Conservation (phyloP, 352 stramenopile genomes). For the Globisporangium nodosum region DNA sequence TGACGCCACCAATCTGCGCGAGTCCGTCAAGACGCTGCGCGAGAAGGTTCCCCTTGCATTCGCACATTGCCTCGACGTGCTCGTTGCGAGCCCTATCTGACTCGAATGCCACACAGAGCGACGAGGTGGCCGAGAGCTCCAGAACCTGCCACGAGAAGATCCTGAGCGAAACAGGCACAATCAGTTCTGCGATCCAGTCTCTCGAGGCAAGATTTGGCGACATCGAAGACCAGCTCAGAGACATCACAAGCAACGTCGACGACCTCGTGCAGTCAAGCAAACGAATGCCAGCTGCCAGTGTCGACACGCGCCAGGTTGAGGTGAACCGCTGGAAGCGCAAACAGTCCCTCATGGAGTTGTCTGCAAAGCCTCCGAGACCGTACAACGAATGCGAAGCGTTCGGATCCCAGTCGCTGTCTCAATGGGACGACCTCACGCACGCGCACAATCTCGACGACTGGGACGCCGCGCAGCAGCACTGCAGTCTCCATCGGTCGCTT, state of each 20-base stretch:
- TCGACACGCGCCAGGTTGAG: background rate
- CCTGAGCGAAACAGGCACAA: slow-evolving; percentile 10
- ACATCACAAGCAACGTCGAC: slow-evolving; percentile 20
- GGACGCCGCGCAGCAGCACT: slow-evolving; percentile 1
- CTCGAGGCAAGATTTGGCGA: slow-evolving; percentile 17
- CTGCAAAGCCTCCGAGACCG: background rate
- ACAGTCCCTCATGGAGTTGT: background rate
- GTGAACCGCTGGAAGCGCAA: slow-evolving; percentile 6
- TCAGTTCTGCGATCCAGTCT: slow-evolving; percentile 11
- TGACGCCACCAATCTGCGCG: background rate
- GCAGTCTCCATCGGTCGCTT: slow-evolving; percentile 25
- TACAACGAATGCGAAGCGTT: slow-evolving; percentile 1
- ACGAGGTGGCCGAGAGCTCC: slow-evolving; percentile 9
- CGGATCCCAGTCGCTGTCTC: slow-evolving; percentile 5
- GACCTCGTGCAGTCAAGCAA: slow-evolving; percentile 15
- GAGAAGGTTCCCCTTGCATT: slow-evolving; percentile 11
- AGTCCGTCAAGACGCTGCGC: slow-evolving; percentile 7
- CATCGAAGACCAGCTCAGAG: slow-evolving; percentile 24
- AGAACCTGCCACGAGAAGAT: slow-evolving; percentile 21
- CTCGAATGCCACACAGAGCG: slow-evolving; percentile 9
- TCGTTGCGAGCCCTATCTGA: background rate
- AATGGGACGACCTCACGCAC: background rate
- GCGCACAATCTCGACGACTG: background rate
- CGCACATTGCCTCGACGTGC: background rate
- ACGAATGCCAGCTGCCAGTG: slow-evolving; percentile 5